Evolutionary conservation across 1,139 yeast genomes (phyloP).

Genomic region (Candida frijolesensis): DNA sequence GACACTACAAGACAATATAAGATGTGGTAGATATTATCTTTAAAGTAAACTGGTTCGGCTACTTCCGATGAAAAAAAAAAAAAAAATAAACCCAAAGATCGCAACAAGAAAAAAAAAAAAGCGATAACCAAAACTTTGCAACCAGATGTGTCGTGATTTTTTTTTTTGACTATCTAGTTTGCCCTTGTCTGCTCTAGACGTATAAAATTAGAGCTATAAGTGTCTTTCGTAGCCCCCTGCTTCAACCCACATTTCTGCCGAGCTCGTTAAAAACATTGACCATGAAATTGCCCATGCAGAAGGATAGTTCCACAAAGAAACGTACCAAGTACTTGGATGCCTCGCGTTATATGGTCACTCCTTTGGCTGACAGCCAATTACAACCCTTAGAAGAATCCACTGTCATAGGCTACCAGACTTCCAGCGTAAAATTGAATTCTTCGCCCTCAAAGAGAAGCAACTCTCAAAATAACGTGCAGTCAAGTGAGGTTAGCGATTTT

Average conservation of each 20-base stretch:
- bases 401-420: neutral
- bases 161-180: neutral
- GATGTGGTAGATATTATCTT: too few species aligned
- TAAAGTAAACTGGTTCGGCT: too few species aligned
- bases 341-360: conserved; percentile 1
- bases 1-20: too few species aligned
- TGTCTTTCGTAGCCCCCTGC: neutral
- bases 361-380: neutral
- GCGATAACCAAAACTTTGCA: neutral
- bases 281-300: neutral
- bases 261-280: too few species aligned
- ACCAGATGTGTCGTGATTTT: neutral
- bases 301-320: neutral
- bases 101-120: too few species aligned
- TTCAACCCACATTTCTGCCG: neutral
- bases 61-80: too few species aligned
- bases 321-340: neutral
- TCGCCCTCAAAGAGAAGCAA: neutral
- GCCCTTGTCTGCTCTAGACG: too few species aligned
- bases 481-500: conserved; percentile 1
- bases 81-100: too few species aligned
- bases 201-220: too few species aligned
- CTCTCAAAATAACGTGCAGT: neutral
- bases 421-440: neutral
- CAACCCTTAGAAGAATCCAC: neutral